phyloP scores from a whole-genome alignment of 1,284 basidiomycete species.

The Pseudomicrostroma phylloplanum region DNA sequence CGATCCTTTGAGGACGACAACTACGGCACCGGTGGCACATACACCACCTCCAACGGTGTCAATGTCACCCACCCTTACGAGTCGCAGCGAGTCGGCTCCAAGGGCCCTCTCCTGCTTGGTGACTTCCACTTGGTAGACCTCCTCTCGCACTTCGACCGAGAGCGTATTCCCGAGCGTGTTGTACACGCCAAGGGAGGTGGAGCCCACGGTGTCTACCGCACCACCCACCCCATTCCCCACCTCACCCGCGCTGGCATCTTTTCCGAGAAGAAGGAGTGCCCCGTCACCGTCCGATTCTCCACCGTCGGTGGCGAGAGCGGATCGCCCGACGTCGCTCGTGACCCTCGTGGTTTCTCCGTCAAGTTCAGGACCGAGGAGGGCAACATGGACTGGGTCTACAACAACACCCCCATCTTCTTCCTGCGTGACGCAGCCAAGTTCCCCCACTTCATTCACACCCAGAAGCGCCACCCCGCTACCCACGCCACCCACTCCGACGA shows the following conservation, averaged over 20 bases:
- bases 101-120: slow-evolving; percentile 79
- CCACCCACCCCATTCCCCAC: slow-evolving; percentile 32
- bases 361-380: slow-evolving; percentile 32
- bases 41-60: slow-evolving; percentile 30
- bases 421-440: slow-evolving; percentile 32
- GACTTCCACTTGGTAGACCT: slow-evolving; percentile 34
- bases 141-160: slow-evolving; percentile 37
- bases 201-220: slow-evolving; percentile 33
- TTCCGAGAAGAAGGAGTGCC: slow-evolving; percentile 13
- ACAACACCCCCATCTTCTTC: slow-evolving; percentile 43
- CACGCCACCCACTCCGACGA: slow-evolving; percentile 26
- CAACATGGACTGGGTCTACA: slow-evolving; percentile 23
- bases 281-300: slow-evolving; percentile 52
- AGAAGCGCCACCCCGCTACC: slow-evolving; percentile 18
- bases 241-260: slow-evolving; percentile 28
- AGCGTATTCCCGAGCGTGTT: slow-evolving; percentile 47
- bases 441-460: slow-evolving; percentile 32
- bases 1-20: slow-evolving; percentile 24
- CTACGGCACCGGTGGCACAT: slow-evolving; percentile 18
- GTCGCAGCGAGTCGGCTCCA: slow-evolving; percentile 65
- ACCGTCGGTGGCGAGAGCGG: slow-evolving; percentile 67
- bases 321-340: slow-evolving; percentile 16
- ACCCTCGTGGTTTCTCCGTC: slow-evolving; percentile 36
- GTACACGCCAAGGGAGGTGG: slow-evolving; percentile 42
- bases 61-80: slow-evolving; percentile 60